Evolutionary conservation across 192 early-diverging fungal species (phyloP).

Genomic region (Paraglomus occultum): DNA sequence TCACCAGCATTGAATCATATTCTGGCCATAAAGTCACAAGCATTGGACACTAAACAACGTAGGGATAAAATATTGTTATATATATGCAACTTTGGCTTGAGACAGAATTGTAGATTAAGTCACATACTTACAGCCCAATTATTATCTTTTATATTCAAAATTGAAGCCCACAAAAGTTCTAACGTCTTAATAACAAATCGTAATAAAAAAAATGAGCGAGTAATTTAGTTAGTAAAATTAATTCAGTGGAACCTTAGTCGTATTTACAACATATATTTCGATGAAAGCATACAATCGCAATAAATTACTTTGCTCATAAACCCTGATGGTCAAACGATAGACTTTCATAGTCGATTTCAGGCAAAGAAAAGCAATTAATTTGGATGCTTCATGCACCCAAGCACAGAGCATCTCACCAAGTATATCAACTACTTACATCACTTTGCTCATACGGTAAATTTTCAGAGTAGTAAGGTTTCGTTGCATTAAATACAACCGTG

Average conservation of each 20-base stretch:
- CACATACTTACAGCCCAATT: conserved; percentile 40
- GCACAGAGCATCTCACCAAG: neutral
- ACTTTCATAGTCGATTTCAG: neutral
- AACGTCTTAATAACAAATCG: neutral
- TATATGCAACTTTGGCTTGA: too few relatives aligned
- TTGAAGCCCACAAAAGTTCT: conserved; percentile 41
- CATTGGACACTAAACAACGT: conserved; percentile 34
- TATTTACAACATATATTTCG: too few relatives aligned
- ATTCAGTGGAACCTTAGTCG: too few relatives aligned
- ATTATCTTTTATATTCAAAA: conserved; percentile 44
- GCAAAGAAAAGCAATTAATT: too few relatives aligned
- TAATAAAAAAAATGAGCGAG: neutral
- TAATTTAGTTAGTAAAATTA: too few relatives aligned
- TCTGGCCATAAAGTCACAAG: conserved; percentile 48
- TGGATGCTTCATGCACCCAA: too few relatives aligned
- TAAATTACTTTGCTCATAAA: too few relatives aligned
- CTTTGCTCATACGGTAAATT: conserved; percentile 38
- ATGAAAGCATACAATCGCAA: too few relatives aligned
- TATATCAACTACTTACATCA: neutral
- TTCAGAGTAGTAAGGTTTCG: conserved; percentile 36
- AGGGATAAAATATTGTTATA: too few relatives aligned
- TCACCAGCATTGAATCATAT: conserved; percentile 46
- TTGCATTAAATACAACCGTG: conserved; percentile 35
- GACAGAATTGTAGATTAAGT: too few relatives aligned
- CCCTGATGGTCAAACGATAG: neutral